phyloP scores from a whole-genome alignment of 176 grass and related monocot genomes.

The Ananas comosus region DNA sequence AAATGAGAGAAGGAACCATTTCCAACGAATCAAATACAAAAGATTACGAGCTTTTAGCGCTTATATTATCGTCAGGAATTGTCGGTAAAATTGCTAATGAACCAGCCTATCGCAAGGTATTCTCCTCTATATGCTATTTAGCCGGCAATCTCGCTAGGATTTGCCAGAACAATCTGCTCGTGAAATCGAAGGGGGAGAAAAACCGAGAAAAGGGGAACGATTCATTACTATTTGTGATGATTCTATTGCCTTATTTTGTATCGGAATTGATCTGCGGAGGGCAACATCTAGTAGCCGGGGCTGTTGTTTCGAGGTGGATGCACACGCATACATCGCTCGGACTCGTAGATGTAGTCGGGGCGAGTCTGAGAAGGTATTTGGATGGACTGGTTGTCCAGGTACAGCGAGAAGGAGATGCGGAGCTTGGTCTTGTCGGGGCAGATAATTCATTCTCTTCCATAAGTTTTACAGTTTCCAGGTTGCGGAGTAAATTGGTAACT shows the following conservation, averaged over 20 bases:
- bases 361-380: constrained; percentile 46
- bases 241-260: constrained; percentile 71
- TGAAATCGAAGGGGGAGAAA: constrained; percentile 12
- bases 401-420: constrained; percentile 16
- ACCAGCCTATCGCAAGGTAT: constrained; percentile 35
- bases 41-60: constrained; percentile 44
- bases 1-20: constrained; percentile 47
- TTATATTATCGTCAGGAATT: constrained; percentile 54
- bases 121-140: constrained; percentile 58
- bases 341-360: constrained; percentile 55
- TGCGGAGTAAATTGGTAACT: constrained; percentile 34
- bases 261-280: constrained; percentile 55
- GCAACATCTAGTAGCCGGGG: constrained; percentile 60
- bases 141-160: constrained; percentile 45
- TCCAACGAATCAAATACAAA: constrained; percentile 40
- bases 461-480: constrained; percentile 30
- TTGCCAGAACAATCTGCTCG: constrained; percentile 46
- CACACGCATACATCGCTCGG: constrained; percentile 64
- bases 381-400: constrained; percentile 48
- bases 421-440: too few relatives aligned
- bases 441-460: constrained; percentile 22
- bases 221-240: constrained; percentile 34
- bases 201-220: constrained; percentile 11
- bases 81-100: constrained; percentile 29
- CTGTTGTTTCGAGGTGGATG: constrained; percentile 81